A percentile compares a stretch with the other conserved stretches of the same genome.
Evolutionary conservation across 345 rosid species (phyloP).

Genomic region (Salix koriyanagi): DNA sequence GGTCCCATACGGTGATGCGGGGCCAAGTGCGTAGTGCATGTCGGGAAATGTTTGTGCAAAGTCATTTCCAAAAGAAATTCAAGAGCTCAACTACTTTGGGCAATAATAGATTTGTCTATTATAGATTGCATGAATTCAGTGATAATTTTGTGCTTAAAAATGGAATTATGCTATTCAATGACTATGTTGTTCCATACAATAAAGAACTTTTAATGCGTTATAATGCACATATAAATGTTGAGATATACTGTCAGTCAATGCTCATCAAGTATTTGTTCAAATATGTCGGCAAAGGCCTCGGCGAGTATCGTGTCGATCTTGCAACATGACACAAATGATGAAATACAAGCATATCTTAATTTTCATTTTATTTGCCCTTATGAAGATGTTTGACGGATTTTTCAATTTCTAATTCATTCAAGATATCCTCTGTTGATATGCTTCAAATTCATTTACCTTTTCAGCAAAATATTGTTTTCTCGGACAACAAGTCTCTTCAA

Average conservation of each 20-base stretch:
- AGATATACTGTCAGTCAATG: too few species aligned
- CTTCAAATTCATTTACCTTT: neutral
- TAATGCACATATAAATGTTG: neutral
- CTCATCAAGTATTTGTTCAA: neutral
- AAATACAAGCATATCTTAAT: neutral
- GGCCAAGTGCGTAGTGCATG: neutral
- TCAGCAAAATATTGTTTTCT: neutral
- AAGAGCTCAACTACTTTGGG: neutral
- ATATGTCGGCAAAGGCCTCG: neutral
- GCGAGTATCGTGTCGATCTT: too few species aligned
- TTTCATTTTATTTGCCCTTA: neutral
- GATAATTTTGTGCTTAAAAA: neutral
- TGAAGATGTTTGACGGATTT: neutral
- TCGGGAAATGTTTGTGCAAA: neutral
- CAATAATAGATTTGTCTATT: neutral
- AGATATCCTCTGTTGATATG: neutral
- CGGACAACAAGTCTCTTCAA: neutral
- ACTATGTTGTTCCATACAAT: neutral
- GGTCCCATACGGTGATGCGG: neutral
- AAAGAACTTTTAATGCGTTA: neutral
- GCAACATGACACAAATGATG: accelerated
- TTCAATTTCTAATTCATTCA: neutral
- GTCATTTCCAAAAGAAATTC: neutral
- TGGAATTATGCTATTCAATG: neutral
- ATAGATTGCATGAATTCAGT: neutral